Conservation (phyloP, 176 grass and related monocot genomes). For the Eleusine indica region DNA sequence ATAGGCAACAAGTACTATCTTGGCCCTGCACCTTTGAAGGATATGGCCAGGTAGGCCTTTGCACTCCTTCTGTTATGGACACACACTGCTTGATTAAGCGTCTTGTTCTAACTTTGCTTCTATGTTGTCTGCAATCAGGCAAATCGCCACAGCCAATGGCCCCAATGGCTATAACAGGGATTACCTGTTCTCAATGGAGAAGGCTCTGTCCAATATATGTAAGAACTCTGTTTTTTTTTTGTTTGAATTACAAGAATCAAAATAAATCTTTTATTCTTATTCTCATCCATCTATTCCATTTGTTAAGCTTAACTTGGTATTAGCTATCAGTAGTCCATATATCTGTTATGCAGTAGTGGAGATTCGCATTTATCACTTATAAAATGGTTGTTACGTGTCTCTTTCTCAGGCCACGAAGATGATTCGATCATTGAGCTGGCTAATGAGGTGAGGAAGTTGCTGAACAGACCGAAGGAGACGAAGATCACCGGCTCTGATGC, state of each 20-base stretch:
- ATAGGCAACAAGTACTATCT: conserved; percentile 88
- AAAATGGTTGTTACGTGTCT: conserved; percentile 14
- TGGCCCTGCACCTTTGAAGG: conserved; percentile 76
- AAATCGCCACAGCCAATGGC: conserved; percentile 92
- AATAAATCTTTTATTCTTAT: not conserved
- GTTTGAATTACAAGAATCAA: conserved; percentile 16
- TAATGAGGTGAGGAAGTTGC: conserved; percentile 72
- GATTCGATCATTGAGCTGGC: conserved; percentile 62
- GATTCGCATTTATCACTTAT: not conserved
- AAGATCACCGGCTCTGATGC: conserved; percentile 41
- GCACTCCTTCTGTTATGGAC: conserved; percentile 1
- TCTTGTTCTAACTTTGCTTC: conserved; percentile 24
- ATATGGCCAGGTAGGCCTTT: conserved; percentile 77
- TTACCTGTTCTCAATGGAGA: conserved; percentile 95
- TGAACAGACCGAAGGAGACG: conserved; percentile 50
- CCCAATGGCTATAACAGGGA: conserved; percentile 91
- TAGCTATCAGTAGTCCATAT: not conserved
- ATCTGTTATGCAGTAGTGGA: not conserved
- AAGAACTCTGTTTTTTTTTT: not conserved
- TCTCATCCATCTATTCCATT: not conserved
- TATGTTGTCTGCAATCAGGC: conserved; percentile 47
- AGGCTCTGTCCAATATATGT: conserved; percentile 87
- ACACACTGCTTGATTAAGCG: not conserved
- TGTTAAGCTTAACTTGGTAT: not conserved
- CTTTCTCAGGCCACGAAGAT: conserved; percentile 71